These are phyloP conservation scores for Podaxis sp. DNA, from an alignment of 768 basidiomycete species.

Conservation along the genomic window DNA sequence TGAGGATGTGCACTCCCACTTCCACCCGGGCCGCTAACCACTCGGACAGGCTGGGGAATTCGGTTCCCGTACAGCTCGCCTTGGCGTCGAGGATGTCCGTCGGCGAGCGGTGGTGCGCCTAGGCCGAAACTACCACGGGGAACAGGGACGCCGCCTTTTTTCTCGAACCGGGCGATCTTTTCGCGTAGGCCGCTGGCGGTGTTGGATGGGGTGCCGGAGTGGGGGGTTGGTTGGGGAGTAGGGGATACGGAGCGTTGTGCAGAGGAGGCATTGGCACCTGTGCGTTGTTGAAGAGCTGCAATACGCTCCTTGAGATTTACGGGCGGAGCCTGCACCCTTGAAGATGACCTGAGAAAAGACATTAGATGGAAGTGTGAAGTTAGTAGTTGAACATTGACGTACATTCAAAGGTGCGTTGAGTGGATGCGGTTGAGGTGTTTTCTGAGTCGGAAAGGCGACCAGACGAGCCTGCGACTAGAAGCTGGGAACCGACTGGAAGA, in stretches of 20 bases:
- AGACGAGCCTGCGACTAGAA: constrained; percentile 9
- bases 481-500: neutral
- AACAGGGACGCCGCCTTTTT: constrained; percentile 71
- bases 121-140: constrained; percentile 76
- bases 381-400: neutral
- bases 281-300: constrained; percentile 73
- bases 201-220: constrained; percentile 18
- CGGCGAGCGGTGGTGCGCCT: constrained; percentile 57
- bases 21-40: constrained; percentile 20
- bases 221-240: constrained; percentile 21
- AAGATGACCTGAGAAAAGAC: constrained; percentile 23
- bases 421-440: neutral
- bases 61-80: constrained; percentile 78
- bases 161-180: constrained; percentile 80
- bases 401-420: constrained; percentile 2
- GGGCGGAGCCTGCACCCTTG: constrained; percentile 30
- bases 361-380: neutral
- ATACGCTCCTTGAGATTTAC: constrained; percentile 80
- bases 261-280: constrained; percentile 23
- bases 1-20: constrained; percentile 6
- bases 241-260: constrained; percentile 29
- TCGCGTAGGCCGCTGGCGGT: constrained; percentile 41
- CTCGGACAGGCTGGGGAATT: constrained; percentile 43
- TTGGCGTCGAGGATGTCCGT: constrained; percentile 46
- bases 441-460: neutral